Evolutionary conservation across 2,329 filamentous ascomycete genomes (phyloP), one percentile per base, ranked within the genome.

Genomic region (Mycocentrospora acerina): DNA sequence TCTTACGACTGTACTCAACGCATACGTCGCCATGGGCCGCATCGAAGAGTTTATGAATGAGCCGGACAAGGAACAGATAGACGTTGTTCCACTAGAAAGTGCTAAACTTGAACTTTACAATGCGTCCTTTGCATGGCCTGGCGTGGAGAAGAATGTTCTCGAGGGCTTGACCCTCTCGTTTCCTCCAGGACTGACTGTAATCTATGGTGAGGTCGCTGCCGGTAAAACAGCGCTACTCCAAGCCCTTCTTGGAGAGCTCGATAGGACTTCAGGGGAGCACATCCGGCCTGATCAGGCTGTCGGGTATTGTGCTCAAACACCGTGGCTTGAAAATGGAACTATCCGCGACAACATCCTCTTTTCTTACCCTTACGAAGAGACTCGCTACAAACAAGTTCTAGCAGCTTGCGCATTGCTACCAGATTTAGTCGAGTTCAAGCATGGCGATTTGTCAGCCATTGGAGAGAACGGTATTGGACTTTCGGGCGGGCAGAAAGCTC

Each of bases 31-130:
- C 0, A 81, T 95, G 46, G 81, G 79, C 7, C 83, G 90, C 49
- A 88, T 95, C 14, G 86, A 95, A 55, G 77, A 80, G 15, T 95
- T 94, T 68, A 94, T 95, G 88, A 71, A 74, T 1, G 90, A 95
- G 64, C 88, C 88, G 0, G 82, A 95, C 56, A 88, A 89, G 52
- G 78, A 80, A 19, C 74, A 78, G 18, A 63, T 65, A 3, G 69
- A 71, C 3, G 60, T 67, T 13, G 60, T 60, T 3, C 53, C 61
- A 10, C 67, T 60, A 30, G 67, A 63, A 31, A 61, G 60, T 17
- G 59, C 62, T 3, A 48, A 60, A 19, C 59, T 78, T 2, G 57
- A 76, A 27, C 72, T 94, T 31, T 70, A 75, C 2, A 68, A 80
- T 18, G 87, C 86, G 4, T 83, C 82, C 0, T 94, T 94, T 59